These are phyloP conservation scores for Ogataea neopini DNA, from an alignment of 805 yeast species.

Conservation along the genomic window DNA sequence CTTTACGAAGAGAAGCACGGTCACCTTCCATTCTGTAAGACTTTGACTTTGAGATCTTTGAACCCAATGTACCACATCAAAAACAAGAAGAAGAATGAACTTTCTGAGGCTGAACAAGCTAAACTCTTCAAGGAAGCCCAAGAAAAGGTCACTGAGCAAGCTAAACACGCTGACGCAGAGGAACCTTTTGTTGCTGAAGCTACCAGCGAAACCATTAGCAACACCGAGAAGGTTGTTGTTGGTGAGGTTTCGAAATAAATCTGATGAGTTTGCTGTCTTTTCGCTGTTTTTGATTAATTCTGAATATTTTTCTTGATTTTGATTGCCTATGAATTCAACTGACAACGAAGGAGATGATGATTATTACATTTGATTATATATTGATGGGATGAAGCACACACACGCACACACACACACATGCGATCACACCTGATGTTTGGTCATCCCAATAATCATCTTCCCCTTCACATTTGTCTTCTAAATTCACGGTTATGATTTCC, in stretches of 20 bases:
- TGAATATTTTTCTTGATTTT: background rate
- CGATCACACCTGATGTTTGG: no score
- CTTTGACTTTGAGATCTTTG: slow-evolving; percentile 47
- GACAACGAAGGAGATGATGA: background rate
- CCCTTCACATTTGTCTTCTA: no score
- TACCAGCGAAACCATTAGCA: background rate
- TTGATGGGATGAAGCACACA: background rate
- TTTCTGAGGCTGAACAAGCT: slow-evolving; percentile 52
- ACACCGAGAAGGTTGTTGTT: slow-evolving; percentile 9
- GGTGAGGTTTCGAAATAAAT: slow-evolving; percentile 4
- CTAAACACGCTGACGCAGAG: slow-evolving; percentile 2
- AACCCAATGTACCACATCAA: slow-evolving; percentile 76
- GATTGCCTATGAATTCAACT: background rate
- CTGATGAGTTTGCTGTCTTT: background rate
- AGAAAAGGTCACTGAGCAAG: slow-evolving; percentile 26
- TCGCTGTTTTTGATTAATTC: background rate
- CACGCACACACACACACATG: slow-evolving; percentile 12
- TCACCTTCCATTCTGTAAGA: slow-evolving; percentile 69
- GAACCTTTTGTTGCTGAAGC: background rate
- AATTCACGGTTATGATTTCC: no score
- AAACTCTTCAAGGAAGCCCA: slow-evolving; percentile 50
- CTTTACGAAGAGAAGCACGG: slow-evolving; percentile 82
- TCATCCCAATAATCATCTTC: no score
- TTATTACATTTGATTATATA: background rate
- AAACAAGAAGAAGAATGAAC: slow-evolving; percentile 61